phyloP scores from a whole-genome alignment of 306 rosid species.

The Luffa acutangula region DNA sequence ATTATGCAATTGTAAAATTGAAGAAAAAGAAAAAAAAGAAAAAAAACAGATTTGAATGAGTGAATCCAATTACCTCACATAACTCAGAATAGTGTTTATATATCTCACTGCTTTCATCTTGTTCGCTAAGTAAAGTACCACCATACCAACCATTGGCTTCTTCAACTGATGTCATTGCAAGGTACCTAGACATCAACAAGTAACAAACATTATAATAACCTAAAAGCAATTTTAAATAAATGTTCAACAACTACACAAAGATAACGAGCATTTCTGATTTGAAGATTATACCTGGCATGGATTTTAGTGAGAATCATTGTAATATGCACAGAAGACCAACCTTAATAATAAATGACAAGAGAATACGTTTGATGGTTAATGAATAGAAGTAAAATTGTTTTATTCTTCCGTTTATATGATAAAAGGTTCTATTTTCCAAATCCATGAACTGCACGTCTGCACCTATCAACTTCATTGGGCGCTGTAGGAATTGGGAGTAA shows the following conservation, averaged over 20 bases:
- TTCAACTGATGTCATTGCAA: slow-evolving; percentile 51
- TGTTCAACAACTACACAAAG: background rate
- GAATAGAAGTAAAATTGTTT: background rate
- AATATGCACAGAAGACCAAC: background rate
- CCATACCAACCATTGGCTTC: slow-evolving; percentile 88
- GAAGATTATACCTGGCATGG: background rate
- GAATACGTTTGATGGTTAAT: background rate
- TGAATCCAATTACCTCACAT: slow-evolving; percentile 47
- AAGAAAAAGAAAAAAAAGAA: background rate
- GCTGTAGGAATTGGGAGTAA: background rate
- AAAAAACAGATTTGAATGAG: background rate
- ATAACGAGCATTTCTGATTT: background rate
- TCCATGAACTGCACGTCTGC: background rate
- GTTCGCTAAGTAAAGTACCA: slow-evolving; percentile 75
- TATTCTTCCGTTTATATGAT: background rate
- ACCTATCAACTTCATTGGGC: background rate
- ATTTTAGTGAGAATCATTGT: background rate
- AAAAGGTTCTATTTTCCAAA: background rate
- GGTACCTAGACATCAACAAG: slow-evolving; percentile 47
- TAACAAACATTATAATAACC: background rate
- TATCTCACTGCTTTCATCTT: slow-evolving; percentile 76
- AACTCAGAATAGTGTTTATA: slow-evolving; percentile 76
- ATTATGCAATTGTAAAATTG: background rate
- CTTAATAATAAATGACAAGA: background rate
- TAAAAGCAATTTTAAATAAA: background rate